Evolutionary conservation across 768 basidiomycete species (phyloP), one percentile per base, ranked within the genome.

Genomic region (Lactifluus rugatus): DNA sequence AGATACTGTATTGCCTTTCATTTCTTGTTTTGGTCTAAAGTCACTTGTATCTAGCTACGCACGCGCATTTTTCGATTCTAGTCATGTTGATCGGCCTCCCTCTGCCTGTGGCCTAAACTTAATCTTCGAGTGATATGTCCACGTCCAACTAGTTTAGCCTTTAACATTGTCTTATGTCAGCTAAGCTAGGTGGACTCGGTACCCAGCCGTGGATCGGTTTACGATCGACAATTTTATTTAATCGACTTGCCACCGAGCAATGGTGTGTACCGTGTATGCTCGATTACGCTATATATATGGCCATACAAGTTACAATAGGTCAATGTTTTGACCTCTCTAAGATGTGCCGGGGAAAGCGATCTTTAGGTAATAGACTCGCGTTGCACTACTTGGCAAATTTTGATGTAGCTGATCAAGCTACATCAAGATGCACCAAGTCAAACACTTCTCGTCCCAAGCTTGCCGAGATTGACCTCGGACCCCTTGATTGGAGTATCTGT

Each of bases 21-120:
- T 23, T 50, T 44, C 42, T 44, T 54, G 28, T 53, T 39, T 42
- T 48, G 48, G 48, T 54, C 47, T 28, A 49, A 50, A 21, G 25
- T 45, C 58, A 54, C 34, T n/a, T 49, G 58, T 59, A 50, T 54
- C 48, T 23, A 39, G 46, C 44, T 37, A 36, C n/a, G 17, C 52
- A 59, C 34, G 26, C 53, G 41, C 58, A 59, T 26, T 54, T 49
- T 42, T 49, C 23, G 48, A 28, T 54, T 16, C 21, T 42, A 25
- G 21, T 45, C 52, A 36, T 25, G 44, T 54, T 44, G 21, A 53
- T 16, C 41, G 42, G 19, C 10, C 8, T 46, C 6, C 31, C 7
- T 23, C 41, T 10, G n/a, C 39, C 26, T 44, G 28, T 52, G 21
- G 3, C 6, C 7, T 21, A 44, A 13, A 3, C 3, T 44, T 13